These are phyloP conservation scores for Yamadazyma jaroonii DNA, from an alignment of 1,139 yeast genomes.

Conservation along the genomic window DNA sequence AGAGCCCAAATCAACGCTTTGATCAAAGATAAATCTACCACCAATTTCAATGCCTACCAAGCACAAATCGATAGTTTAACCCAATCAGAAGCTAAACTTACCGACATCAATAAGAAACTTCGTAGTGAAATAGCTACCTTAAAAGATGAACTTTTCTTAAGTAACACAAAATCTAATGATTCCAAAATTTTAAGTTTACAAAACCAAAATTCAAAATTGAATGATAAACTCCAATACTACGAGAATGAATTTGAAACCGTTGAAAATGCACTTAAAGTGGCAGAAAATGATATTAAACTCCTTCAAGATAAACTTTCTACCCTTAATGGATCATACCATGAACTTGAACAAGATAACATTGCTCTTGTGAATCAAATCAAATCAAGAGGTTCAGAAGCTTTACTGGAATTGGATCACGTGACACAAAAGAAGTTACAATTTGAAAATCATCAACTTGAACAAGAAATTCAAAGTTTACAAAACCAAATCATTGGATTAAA, in stretches of 20 bases:
- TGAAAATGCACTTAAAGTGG: constrained; percentile 20
- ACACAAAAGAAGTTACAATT: constrained; percentile 19
- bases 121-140: constrained; percentile 18
- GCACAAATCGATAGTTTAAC: constrained; percentile 20
- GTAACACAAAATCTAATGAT: constrained; percentile 15
- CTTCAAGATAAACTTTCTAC: constrained; percentile 12
- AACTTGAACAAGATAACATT: constrained; percentile 19
- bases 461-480: constrained; percentile 9
- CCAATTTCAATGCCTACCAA: constrained; percentile 12
- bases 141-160: constrained; percentile 20
- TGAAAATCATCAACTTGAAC: constrained; percentile 14
- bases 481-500: constrained; percentile 11
- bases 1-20: constrained; percentile 24
- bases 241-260: constrained; percentile 24
- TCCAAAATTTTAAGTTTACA: constrained; percentile 10
- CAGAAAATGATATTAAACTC: constrained; percentile 13
- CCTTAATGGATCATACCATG: constrained; percentile 11
- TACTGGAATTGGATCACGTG: constrained; percentile 23
- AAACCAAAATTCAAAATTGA: constrained; percentile 20
- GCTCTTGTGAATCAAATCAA: constrained; percentile 9
- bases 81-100: constrained; percentile 16
- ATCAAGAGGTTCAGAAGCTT: constrained; percentile 15
- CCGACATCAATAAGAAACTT: constrained; percentile 17
- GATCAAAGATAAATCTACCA: constrained; percentile 13
- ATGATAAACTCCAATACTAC: constrained; percentile 23